phyloP scores from a whole-genome alignment of 805 yeast species.

The Yarrowia sp. region DNA sequence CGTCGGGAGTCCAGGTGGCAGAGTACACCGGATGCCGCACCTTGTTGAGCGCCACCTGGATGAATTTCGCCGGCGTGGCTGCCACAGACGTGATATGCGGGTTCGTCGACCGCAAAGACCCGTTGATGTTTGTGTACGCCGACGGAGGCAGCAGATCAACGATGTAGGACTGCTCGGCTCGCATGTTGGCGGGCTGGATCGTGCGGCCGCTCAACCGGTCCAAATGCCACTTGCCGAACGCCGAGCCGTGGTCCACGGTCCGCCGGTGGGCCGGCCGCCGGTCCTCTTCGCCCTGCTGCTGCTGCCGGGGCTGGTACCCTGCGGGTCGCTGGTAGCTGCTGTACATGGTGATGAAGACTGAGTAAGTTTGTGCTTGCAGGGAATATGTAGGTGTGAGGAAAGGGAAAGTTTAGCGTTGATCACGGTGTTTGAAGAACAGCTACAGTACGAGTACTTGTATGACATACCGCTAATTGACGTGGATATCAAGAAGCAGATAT shows the following conservation, averaged over 20 bases:
- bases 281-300: conserved; percentile 42
- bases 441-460: no score
- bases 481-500: no score
- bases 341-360: conserved; percentile 10
- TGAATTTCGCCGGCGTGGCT: conserved; percentile 65
- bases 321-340: conserved; percentile 22
- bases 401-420: no score
- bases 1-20: conserved; percentile 97
- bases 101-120: conserved; percentile 44
- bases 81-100: conserved; percentile 32
- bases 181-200: conserved; percentile 48
- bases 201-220: conserved; percentile 51
- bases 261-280: conserved; percentile 57
- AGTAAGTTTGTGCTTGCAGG: background rate
- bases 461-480: no score
- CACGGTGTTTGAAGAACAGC: no score
- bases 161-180: conserved; percentile 74
- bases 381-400: no score
- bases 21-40: conserved; percentile 89
- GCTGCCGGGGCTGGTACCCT: conserved; percentile 31
- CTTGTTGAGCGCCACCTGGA: conserved; percentile 89
- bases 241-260: conserved; percentile 79
- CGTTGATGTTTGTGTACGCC: conserved; percentile 53
- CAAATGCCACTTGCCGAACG: conserved; percentile 68
- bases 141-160: conserved; percentile 67